Evolutionary conservation across 2,329 filamentous ascomycete genomes (phyloP).

Genomic region (Hypoxylon rubiginosum): DNA sequence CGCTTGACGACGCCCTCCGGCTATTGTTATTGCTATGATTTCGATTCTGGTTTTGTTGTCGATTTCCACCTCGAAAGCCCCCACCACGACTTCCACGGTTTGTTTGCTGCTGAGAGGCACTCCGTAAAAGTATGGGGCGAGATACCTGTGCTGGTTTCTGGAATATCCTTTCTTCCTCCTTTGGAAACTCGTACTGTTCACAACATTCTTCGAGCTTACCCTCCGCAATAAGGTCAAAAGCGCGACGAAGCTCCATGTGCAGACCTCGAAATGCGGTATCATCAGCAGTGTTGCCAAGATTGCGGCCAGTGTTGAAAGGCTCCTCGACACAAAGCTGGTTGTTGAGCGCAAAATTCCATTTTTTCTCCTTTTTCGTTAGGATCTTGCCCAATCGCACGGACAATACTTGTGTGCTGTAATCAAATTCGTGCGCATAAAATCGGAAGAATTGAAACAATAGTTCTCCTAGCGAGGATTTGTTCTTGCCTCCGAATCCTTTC

Average conservation of each 20-base stretch:
- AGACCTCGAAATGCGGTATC: conserved; percentile 94
- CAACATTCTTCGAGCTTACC: conserved; percentile 87
- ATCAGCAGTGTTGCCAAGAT: conserved; percentile 95
- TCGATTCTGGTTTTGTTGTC: conserved; percentile 55
- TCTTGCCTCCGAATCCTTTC: conserved; percentile 79
- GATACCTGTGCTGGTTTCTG: conserved; percentile 68
- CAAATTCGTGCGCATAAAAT: conserved; percentile 92
- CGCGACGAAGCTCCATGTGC: conserved; percentile 88
- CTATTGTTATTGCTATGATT: conserved; percentile 57
- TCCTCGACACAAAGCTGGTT: conserved; percentile 96
- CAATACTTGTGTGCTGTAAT: conserved; percentile 86
- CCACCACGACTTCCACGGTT: conserved; percentile 62
- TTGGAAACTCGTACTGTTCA: conserved; percentile 88
- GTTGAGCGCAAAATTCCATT: conserved; percentile 84
- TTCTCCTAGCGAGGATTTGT: conserved; percentile 85
- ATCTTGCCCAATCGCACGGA: conserved; percentile 87
- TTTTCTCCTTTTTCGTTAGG: conserved; percentile 86
- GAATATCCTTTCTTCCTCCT: conserved; percentile 78
- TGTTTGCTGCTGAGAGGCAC: conserved; percentile 70
- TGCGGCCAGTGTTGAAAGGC: conserved; percentile 90
- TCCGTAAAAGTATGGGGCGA: conserved; percentile 70
- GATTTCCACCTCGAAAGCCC: conserved; percentile 62
- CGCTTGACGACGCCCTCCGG: conserved; percentile 66
- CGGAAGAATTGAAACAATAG: conserved; percentile 97
- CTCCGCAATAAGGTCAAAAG: conserved; percentile 84